phyloP scores from a whole-genome alignment of 2,329 filamentous ascomycete genomes.

The Neofusicoccum kwambonambiense region DNA sequence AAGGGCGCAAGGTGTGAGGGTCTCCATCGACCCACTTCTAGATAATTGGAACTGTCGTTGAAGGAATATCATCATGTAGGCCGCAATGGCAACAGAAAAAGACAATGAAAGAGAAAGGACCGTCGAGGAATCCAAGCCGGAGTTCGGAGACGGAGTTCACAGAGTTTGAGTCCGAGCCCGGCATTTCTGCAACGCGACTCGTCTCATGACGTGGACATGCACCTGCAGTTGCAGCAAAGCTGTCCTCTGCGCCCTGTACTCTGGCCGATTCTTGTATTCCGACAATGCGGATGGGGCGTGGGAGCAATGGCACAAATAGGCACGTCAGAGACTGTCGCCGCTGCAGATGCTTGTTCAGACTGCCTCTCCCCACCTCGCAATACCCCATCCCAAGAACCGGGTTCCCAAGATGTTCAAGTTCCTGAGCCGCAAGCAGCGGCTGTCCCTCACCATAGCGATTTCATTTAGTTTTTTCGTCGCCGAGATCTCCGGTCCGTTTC shows the following conservation, averaged over 20 bases:
- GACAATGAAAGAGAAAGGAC: too few species aligned
- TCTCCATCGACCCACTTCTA: too few species aligned
- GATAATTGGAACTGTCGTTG: too few species aligned
- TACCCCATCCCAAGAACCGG: not conserved
- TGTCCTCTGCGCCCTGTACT: not conserved
- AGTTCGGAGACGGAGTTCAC: constrained; percentile 1
- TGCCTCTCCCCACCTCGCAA: not conserved
- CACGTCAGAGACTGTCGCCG: not conserved
- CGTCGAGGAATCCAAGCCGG: not conserved
- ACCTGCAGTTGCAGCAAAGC: not conserved
- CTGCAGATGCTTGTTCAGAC: not conserved
- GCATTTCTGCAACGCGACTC: not conserved
- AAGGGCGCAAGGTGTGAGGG: too few species aligned
- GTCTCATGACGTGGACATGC: not conserved
- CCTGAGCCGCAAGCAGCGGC: constrained; percentile 30
- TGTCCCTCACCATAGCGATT: constrained; percentile 44
- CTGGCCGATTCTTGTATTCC: not conserved
- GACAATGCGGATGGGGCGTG: not conserved
- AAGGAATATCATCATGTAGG: too few species aligned
- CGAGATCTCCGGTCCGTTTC: constrained; percentile 44
- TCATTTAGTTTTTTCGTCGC: constrained; percentile 48
- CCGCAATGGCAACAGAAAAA: too few species aligned
- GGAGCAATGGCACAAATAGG: not conserved
- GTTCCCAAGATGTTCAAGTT: not conserved
- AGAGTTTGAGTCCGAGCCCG: not conserved